Evolutionary conservation across 495 filamentous ascomycete species (phyloP).

Genomic region (Neurospora tetraspora): DNA sequence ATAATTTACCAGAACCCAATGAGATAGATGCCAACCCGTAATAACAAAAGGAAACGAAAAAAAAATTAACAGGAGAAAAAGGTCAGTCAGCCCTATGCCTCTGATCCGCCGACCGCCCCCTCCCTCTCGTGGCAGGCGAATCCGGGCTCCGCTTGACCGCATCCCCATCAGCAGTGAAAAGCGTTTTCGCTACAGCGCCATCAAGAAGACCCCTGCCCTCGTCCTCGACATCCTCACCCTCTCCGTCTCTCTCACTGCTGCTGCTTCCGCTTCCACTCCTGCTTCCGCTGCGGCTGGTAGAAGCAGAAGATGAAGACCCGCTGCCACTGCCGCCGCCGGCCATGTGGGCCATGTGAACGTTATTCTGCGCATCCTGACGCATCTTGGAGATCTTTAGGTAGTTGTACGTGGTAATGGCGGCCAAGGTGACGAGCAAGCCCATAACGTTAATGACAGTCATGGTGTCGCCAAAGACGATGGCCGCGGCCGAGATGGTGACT

Average conservation of each 20-base stretch:
- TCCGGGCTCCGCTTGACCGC: not conserved
- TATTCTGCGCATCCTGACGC: constrained; percentile 55
- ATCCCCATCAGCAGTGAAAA: not conserved
- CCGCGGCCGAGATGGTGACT: constrained; percentile 85
- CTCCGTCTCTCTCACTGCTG: constrained; percentile 14
- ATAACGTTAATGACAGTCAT: constrained; percentile 83
- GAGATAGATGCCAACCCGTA: not conserved
- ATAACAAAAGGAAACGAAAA: not conserved
- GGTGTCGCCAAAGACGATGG: constrained; percentile 78
- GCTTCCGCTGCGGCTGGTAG: not conserved
- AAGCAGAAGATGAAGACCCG: constrained; percentile 3
- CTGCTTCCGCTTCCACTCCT: constrained; percentile 7
- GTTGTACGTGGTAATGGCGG: constrained; percentile 82
- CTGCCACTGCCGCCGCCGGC: not conserved
- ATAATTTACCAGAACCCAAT: not conserved
- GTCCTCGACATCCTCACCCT: constrained; percentile 10
- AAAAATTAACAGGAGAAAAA: not conserved
- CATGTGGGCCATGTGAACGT: constrained; percentile 26
- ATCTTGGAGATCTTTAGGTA: constrained; percentile 90
- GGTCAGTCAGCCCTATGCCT: not conserved
- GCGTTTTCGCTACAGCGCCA: not conserved
- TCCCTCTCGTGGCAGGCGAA: not conserved
- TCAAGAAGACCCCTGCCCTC: constrained; percentile 14
- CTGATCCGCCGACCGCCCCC: not conserved
- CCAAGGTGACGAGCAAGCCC: constrained; percentile 80